phyloP scores from a whole-genome alignment of 306 rosid species.

The Neltuma alba region DNA sequence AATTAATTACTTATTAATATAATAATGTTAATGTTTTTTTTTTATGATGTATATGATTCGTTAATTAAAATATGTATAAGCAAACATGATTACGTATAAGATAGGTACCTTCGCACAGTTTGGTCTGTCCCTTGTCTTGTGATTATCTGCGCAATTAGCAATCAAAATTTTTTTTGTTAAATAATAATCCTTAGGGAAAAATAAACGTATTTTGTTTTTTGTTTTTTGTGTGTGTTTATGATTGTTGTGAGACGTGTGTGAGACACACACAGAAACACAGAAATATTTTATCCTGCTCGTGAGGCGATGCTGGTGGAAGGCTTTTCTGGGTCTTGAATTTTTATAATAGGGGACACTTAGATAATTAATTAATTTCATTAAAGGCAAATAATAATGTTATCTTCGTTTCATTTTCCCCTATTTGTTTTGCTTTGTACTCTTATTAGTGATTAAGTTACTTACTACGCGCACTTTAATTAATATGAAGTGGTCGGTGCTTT shows the following conservation, averaged over 20 bases:
- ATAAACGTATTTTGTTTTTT: background rate
- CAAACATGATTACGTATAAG: conserved; percentile 8
- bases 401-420: background rate
- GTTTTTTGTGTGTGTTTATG: background rate
- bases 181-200: background rate
- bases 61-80: background rate
- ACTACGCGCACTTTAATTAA: background rate
- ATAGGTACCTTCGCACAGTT: background rate
- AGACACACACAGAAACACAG: background rate
- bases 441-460: background rate
- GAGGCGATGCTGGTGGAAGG: background rate
- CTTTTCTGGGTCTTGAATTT: background rate
- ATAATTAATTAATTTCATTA: background rate
- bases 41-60: background rate
- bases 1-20: background rate
- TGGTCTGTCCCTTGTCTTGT: conserved; percentile 15
- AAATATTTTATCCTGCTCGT: background rate
- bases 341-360: background rate
- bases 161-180: background rate
- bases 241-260: background rate
- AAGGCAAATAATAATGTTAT: background rate
- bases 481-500: conserved; percentile 3
- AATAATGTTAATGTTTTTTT: background rate
- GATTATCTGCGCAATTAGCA: background rate
- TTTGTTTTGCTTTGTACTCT: background rate